These are phyloP conservation scores for Cerioporus squamosus DNA, from an alignment of 1,284 basidiomycete genomes.

Conservation along the genomic window DNA sequence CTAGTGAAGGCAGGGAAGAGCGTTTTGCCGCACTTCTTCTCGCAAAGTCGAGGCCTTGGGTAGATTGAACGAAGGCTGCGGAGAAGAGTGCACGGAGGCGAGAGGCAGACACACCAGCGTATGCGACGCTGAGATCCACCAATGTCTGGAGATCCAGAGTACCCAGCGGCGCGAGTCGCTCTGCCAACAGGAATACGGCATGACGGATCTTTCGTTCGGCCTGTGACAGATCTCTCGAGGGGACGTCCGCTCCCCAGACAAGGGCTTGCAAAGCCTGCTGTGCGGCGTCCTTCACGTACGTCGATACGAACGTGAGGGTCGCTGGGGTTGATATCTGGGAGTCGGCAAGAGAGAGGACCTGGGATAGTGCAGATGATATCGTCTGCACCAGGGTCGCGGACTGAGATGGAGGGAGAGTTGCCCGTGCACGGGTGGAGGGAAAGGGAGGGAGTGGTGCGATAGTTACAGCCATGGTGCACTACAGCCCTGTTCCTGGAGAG, in stretches of 20 bases:
- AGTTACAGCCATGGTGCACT: slow-evolving; percentile 18
- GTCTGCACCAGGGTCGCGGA: slow-evolving; percentile 50
- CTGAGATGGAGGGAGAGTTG: slow-evolving; percentile 57
- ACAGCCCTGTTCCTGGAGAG: too few species aligned
- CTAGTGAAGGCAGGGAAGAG: slow-evolving; percentile 59
- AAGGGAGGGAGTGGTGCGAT: slow-evolving; percentile 46
- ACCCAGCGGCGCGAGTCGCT: slow-evolving; percentile 47
- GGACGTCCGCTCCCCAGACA: slow-evolving; percentile 52
- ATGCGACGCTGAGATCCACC: slow-evolving; percentile 65
- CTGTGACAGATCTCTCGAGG: slow-evolving; percentile 29
- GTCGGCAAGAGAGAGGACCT: slow-evolving; percentile 51
- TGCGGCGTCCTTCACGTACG: slow-evolving; percentile 61
- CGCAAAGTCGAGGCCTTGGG: slow-evolving; percentile 31
- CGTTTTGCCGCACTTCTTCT: slow-evolving; percentile 43
- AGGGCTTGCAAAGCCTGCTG: slow-evolving; percentile 52
- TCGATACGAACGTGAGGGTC: slow-evolving; percentile 54
- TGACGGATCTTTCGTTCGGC: slow-evolving; percentile 53
- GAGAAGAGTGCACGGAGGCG: slow-evolving; percentile 50
- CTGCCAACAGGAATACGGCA: slow-evolving; percentile 58
- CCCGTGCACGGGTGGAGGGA: slow-evolving; percentile 55
- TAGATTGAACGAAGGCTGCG: slow-evolving; percentile 39
- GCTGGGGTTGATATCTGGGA: slow-evolving; percentile 48
- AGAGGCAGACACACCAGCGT: slow-evolving; percentile 47
- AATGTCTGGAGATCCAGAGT: slow-evolving; percentile 55
- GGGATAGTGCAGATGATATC: slow-evolving; percentile 49